Conservation (phyloP, 768 basidiomycete species). For the Clitopilus hobsonii region DNA sequence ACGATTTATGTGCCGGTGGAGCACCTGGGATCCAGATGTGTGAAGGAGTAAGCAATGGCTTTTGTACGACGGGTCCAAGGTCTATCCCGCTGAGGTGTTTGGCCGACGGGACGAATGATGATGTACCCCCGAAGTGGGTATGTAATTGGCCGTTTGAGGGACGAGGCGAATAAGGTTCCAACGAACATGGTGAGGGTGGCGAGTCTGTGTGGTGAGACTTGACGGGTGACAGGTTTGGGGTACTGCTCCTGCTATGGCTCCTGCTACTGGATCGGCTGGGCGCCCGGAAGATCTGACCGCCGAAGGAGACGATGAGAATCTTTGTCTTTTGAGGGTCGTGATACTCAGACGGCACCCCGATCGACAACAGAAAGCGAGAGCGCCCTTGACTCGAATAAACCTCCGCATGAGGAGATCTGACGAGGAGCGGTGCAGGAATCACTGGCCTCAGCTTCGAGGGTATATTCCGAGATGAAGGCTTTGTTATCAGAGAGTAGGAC, state of each 20-base stretch:
- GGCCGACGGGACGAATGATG: neutral
- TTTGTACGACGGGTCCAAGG: conserved; percentile 13
- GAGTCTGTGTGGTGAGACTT: conserved; percentile 1
- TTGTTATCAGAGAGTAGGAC: conserved; percentile 12
- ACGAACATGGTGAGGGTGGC: neutral
- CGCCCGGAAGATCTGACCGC: conserved; percentile 67
- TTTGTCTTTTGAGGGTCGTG: conserved; percentile 46
- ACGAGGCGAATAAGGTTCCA: neutral
- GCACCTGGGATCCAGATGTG: conserved; percentile 59
- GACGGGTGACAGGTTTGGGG: neutral
- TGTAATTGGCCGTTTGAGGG: neutral
- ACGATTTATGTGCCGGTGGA: conserved; percentile 41
- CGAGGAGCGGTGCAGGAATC: conserved; percentile 61
- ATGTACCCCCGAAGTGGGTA: neutral
- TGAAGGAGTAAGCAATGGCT: conserved; percentile 42
- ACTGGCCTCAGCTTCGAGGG: conserved; percentile 28
- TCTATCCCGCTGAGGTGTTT: conserved; percentile 8
- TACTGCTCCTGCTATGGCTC: conserved; percentile 15
- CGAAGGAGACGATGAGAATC: conserved; percentile 76
- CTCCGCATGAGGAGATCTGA: conserved; percentile 46
- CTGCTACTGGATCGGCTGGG: conserved; percentile 41
- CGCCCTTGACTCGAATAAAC: conserved; percentile 54
- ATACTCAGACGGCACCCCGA: conserved; percentile 52
- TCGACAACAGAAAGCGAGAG: conserved; percentile 43
- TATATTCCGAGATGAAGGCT: conserved; percentile 6